A percentile compares a stretch with the other conserved stretches of the same genome.
Conservation (phyloP, 257 asterid genomes). For the Nicotiana tabacum region DNA sequence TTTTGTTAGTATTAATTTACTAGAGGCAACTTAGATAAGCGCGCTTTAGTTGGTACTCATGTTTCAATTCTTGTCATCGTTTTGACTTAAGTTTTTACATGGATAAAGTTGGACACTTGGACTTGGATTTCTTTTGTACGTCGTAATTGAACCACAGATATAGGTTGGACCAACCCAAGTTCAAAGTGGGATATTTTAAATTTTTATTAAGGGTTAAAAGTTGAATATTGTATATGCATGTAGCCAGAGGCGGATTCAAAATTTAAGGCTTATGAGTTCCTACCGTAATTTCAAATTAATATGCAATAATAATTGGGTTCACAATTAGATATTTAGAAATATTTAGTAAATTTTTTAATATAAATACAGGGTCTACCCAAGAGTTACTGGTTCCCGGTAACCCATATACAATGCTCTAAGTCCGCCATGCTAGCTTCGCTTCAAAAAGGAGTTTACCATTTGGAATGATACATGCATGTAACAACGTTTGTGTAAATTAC, state of each 20-base stretch:
- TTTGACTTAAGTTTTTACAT: not conserved
- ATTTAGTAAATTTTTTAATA: no score
- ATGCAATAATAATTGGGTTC: no score
- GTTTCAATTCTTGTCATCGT: conserved; percentile 17
- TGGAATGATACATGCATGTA: not conserved
- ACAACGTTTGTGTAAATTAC: conserved; percentile 10
- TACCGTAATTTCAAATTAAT: no score
- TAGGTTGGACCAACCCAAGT: conserved; percentile 27
- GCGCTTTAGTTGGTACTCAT: not conserved
- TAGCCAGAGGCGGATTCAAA: not conserved
- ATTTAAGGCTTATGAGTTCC: no score
- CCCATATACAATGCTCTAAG: no score
- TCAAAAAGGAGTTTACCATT: not conserved
- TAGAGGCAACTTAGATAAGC: not conserved
- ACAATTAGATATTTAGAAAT: no score
- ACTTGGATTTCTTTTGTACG: not conserved
- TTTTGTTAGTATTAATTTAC: conserved; percentile 5
- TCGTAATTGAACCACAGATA: conserved; percentile 5
- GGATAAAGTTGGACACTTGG: not conserved
- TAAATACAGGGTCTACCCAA: no score
- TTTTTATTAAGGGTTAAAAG: not conserved
- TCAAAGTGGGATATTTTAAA: not conserved
- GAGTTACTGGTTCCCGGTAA: no score
- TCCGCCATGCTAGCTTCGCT: not conserved
- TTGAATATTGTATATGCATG: not conserved